phyloP scores from a whole-genome alignment of 2,329 filamentous ascomycete species.

The Phyllosticta citribraziliensis region DNA sequence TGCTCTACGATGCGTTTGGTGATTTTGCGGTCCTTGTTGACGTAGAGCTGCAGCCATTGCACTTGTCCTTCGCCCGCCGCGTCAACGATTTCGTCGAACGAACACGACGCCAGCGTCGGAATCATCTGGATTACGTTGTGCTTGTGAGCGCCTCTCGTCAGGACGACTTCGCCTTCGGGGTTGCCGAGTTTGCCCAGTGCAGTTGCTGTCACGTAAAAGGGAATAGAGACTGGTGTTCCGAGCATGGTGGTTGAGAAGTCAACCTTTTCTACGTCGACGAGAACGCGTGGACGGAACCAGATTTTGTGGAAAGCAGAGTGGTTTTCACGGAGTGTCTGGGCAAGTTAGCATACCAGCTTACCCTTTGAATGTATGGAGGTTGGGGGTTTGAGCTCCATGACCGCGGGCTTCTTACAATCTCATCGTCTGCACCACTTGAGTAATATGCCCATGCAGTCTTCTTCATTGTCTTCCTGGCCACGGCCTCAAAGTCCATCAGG shows the following conservation, averaged over 20 bases:
- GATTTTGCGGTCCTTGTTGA: slow-evolving; percentile 90
- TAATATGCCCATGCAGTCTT: slow-evolving; percentile 97
- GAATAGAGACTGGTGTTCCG: slow-evolving; percentile 70
- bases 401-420: slow-evolving; percentile 51
- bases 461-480: slow-evolving; percentile 87
- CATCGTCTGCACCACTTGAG: slow-evolving; percentile 82
- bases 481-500: slow-evolving; percentile 88
- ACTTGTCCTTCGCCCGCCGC: slow-evolving; percentile 69
- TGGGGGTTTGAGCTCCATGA: background rate
- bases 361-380: background rate
- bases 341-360: background rate
- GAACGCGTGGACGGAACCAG: slow-evolving; percentile 84
- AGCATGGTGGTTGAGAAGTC: slow-evolving; percentile 91
- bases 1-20: slow-evolving; percentile 85
- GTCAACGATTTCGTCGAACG: slow-evolving; percentile 94
- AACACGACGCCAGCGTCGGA: slow-evolving; percentile 89
- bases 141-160: slow-evolving; percentile 73
- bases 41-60: slow-evolving; percentile 92
- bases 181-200: slow-evolving; percentile 91
- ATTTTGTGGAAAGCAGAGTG: slow-evolving; percentile 94
- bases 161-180: slow-evolving; percentile 83
- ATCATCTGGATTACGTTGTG: slow-evolving; percentile 98
- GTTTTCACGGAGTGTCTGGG: slow-evolving; percentile 84
- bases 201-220: slow-evolving; percentile 94
- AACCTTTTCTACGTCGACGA: slow-evolving; percentile 81